These are phyloP conservation scores for Picea sitchensis DNA, from an alignment of 75 land plant genomes.

Conservation along the genomic window DNA sequence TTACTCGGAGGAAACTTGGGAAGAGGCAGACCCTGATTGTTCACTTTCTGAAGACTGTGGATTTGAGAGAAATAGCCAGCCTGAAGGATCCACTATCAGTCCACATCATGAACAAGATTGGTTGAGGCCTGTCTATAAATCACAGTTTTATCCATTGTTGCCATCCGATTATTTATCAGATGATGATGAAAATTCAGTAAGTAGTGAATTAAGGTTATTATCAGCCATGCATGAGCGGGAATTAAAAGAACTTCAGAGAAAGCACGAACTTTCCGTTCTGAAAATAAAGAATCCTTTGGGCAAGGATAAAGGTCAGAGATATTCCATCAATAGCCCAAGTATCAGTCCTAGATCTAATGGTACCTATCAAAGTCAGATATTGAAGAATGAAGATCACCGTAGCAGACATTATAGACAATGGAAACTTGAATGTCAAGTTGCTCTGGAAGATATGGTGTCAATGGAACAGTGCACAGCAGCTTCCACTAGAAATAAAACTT, in stretches of 20 bases:
- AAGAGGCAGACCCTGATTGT: slow-evolving; percentile 13
- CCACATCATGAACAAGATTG: slow-evolving; percentile 2
- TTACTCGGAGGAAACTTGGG: neutral
- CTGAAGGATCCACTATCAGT: slow-evolving; percentile 4
- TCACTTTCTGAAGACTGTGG: neutral
- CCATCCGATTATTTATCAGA: slow-evolving; percentile 8
- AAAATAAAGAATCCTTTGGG: slow-evolving; percentile 23
- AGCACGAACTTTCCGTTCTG: slow-evolving; percentile 36
- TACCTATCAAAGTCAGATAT: neutral
- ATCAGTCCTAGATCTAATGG: neutral
- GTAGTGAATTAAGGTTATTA: slow-evolving; percentile 26
- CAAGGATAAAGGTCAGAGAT: neutral
- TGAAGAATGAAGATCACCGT: neutral
- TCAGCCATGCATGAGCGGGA: slow-evolving; percentile 30
- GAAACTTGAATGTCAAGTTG: neutral
- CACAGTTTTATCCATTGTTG: neutral
- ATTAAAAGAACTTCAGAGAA: slow-evolving; percentile 30
- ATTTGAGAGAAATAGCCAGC: neutral
- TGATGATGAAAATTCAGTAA: slow-evolving; percentile 21
- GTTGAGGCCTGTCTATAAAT: neutral
- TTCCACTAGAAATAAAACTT: slow-evolving; percentile 6
- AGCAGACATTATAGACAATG: neutral
- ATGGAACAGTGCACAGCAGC: neutral
- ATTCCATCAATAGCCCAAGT: neutral
- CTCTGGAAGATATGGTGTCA: neutral